These are phyloP conservation scores for Neurospora sp. DNA, from an alignment of 495 filamentous ascomycete genomes.

Conservation along the genomic window DNA sequence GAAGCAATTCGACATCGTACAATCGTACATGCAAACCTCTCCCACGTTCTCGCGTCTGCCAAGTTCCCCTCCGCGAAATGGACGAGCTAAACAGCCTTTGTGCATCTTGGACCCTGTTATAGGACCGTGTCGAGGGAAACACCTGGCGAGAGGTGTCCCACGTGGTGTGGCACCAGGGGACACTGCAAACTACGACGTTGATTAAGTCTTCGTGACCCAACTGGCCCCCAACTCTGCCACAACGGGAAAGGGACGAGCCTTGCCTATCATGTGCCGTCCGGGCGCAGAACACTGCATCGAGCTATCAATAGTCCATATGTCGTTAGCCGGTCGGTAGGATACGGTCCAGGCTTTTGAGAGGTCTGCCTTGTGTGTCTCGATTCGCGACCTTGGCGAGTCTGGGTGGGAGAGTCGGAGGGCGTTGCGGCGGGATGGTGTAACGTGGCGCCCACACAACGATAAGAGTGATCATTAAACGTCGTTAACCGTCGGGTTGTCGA, in stretches of 20 bases:
- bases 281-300: not conserved
- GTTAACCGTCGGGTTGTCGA: not conserved
- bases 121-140: not conserved
- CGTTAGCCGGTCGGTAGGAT: not conserved
- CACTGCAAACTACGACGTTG: not conserved
- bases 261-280: not conserved
- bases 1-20: not conserved
- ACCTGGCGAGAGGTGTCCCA: not conserved
- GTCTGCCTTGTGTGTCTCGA: not conserved
- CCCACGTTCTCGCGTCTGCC: too few species aligned
- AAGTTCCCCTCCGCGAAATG: too few species aligned
- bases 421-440: not conserved
- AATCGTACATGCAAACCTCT: not conserved
- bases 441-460: not conserved
- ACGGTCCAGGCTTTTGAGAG: not conserved
- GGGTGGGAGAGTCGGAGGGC: not conserved
- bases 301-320: not conserved
- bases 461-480: not conserved
- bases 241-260: not conserved
- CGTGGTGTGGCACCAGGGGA: not conserved
- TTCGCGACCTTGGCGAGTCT: not conserved
- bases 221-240: not conserved
- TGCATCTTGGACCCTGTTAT: not conserved
- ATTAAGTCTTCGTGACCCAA: not conserved
- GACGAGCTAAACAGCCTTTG: not conserved